These are phyloP conservation scores for Herpetomonas samuelpessoai DNA, from an alignment of 208 protist species.

Conservation along the genomic window DNA sequence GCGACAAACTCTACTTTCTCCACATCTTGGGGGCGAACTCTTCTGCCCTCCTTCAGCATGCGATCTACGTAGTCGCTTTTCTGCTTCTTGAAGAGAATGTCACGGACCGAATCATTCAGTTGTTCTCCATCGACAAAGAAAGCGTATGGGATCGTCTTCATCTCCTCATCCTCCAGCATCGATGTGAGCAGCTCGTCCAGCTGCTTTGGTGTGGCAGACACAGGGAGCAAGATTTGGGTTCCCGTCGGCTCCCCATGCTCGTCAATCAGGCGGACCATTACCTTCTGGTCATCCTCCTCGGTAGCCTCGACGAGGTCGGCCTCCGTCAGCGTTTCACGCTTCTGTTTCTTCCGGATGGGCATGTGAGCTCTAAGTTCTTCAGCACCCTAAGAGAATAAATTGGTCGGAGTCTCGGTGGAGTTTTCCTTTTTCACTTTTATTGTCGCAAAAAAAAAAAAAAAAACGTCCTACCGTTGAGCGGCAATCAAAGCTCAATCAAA, in stretches of 20 bases:
- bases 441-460: no score
- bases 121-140: slow-evolving; percentile 96
- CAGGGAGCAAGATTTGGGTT: slow-evolving; percentile 92
- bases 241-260: slow-evolving; percentile 85
- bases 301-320: slow-evolving; percentile 33
- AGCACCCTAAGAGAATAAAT: no score
- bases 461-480: no score
- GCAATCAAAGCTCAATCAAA: no score
- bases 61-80: slow-evolving; percentile 70
- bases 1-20: slow-evolving; percentile 72
- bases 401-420: no score
- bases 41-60: slow-evolving; percentile 81
- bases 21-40: slow-evolving; percentile 76
- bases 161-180: slow-evolving; percentile 73
- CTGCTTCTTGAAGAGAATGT: slow-evolving; percentile 78
- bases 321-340: slow-evolving; percentile 53
- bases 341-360: slow-evolving; percentile 87
- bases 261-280: slow-evolving; percentile 89
- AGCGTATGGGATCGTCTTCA: slow-evolving; percentile 89
- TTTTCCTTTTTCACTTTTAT: no score
- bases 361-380: slow-evolving; percentile 29
- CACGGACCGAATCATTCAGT: slow-evolving; percentile 83
- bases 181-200: slow-evolving; percentile 84
- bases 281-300: slow-evolving; percentile 31
- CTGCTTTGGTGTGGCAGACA: slow-evolving; percentile 83